A percentile compares a stretch with the other conserved stretches of the same genome.
Evolutionary conservation across 129 eudicot genomes (phyloP).

Genomic region (Smallanthus sonchifolius): DNA sequence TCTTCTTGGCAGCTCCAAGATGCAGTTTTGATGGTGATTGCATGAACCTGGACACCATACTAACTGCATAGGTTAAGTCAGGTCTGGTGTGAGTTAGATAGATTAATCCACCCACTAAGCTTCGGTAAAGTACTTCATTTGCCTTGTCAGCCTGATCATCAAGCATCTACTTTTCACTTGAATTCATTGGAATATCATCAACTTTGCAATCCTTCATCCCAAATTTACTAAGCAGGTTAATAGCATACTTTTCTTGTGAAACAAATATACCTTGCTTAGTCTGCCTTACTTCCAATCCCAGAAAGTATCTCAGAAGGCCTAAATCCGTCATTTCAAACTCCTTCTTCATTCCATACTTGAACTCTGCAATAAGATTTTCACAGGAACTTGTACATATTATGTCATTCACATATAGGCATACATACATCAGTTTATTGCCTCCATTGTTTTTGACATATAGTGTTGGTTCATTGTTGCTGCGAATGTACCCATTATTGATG

Average conservation of each 20-base stretch:
- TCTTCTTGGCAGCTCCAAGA: neutral
- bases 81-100: neutral
- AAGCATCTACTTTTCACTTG: neutral
- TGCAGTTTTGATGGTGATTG: neutral
- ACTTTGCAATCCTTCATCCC: neutral
- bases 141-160: neutral
- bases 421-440: rapidly evolving
- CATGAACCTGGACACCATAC: neutral
- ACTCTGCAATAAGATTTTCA: neutral
- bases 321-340: neutral
- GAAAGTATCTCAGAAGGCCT: too few relatives aligned
- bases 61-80: neutral
- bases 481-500: too few relatives aligned
- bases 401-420: neutral
- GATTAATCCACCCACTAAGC: neutral
- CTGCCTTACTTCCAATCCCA: neutral
- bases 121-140: neutral
- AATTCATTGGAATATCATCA: neutral
- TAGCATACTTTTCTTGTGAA: neutral
- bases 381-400: neutral
- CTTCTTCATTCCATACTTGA: neutral
- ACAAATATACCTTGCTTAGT: neutral
- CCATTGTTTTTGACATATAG: neutral
- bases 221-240: neutral
- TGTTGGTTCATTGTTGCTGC: neutral